These are phyloP conservation scores for Chytriomyces confervae DNA, from an alignment of 192 early-diverging fungal species.

Conservation along the genomic window DNA sequence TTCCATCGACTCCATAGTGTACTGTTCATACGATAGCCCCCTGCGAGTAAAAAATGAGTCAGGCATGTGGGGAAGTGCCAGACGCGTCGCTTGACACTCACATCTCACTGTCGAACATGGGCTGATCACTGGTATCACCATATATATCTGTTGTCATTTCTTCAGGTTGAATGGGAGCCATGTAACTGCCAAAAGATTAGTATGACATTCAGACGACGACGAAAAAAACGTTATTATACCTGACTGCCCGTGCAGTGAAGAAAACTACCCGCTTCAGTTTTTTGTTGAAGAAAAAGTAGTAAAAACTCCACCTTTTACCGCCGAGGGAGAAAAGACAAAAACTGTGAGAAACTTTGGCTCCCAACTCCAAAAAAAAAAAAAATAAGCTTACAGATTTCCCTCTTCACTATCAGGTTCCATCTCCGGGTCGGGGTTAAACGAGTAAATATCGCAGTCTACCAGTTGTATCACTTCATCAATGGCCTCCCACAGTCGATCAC, in stretches of 20 bases:
- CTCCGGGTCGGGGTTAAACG: conserved; percentile 85
- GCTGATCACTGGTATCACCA: conserved; percentile 42
- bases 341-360: not conserved
- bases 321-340: not conserved
- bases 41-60: not conserved
- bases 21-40: conserved; percentile 64
- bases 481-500: conserved; percentile 79
- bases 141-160: conserved; percentile 54
- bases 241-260: conserved; percentile 87
- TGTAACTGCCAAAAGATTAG: conserved; percentile 11
- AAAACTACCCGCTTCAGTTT: conserved; percentile 91
- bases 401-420: conserved; percentile 92
- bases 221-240: conserved; percentile 59
- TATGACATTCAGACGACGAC: not conserved
- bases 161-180: conserved; percentile 58
- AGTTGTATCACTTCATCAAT: conserved; percentile 85
- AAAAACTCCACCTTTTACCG: conserved; percentile 83
- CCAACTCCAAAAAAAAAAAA: not conserved
- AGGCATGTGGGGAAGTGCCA: not conserved
- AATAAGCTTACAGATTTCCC: conserved; percentile 71
- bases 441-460: conserved; percentile 88
- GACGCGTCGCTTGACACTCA: conserved; percentile 13
- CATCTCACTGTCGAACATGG: conserved; percentile 34
- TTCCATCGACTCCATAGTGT: conserved; percentile 73
- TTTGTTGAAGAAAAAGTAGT: conserved; percentile 97